These are phyloP conservation scores for Vaccinium darrowii DNA, from an alignment of 148 eudicot genomes.

Conservation along the genomic window DNA sequence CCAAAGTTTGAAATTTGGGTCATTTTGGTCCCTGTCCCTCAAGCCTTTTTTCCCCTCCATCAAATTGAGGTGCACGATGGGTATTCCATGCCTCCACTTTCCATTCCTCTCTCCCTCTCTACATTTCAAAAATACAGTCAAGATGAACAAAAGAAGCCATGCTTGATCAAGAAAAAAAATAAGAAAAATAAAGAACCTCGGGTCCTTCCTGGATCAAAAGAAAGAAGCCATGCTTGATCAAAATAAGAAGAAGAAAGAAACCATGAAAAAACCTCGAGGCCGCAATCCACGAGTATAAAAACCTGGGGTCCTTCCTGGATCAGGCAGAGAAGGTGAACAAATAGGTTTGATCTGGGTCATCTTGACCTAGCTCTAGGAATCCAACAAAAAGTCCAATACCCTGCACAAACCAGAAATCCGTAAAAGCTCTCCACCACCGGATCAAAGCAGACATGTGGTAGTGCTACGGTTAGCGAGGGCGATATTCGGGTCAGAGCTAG, in stretches of 20 bases:
- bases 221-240: conserved; percentile 28
- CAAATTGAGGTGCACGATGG: no score
- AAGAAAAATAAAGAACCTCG: no score
- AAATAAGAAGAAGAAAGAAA: background rate
- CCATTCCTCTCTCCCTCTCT: conserved; percentile 17
- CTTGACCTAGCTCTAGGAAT: conserved; percentile 39
- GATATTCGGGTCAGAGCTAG: conserved; percentile 51
- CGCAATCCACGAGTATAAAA: conserved; percentile 40
- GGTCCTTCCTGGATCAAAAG: conserved; percentile 70
- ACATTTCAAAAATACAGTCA: conserved; percentile 11
- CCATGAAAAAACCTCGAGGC: conserved; percentile 52
- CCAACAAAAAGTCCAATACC: conserved; percentile 62
- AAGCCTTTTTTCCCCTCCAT: background rate
- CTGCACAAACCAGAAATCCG: conserved; percentile 65
- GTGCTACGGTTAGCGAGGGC: conserved; percentile 63
- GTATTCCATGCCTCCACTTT: background rate
- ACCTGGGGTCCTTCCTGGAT: conserved; percentile 64
- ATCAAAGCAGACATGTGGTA: conserved; percentile 64
- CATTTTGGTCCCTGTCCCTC: background rate
- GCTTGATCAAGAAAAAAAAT: conserved; percentile 62
- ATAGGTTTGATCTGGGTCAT: conserved; percentile 56
- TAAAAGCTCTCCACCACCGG: conserved; percentile 47
- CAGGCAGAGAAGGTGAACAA: conserved; percentile 79
- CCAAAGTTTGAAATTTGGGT: no score
- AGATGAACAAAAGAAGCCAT: conserved; percentile 44